phyloP scores from a whole-genome alignment of 2,329 filamentous ascomycete species.

The Fusarium nisikadoi region DNA sequence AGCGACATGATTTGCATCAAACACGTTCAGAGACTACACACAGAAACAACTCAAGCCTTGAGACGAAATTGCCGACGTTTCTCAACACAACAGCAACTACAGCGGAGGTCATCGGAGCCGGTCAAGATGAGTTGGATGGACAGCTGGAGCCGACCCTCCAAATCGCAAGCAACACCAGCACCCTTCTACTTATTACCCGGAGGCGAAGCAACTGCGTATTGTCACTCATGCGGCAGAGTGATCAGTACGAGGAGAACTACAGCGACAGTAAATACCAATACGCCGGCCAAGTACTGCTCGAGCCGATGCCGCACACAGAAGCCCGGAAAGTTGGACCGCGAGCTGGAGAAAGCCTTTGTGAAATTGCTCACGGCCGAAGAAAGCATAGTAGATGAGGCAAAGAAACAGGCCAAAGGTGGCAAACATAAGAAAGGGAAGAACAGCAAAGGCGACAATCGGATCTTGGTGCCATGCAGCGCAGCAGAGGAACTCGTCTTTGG shows the following conservation, averaged over 20 bases:
- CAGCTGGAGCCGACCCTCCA: constrained; percentile 54
- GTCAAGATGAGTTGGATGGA: constrained; percentile 55
- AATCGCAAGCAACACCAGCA: constrained; percentile 57
- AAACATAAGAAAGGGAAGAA: constrained; percentile 54
- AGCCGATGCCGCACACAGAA: constrained; percentile 63
- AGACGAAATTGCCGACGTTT: not conserved
- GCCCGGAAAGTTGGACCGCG: constrained; percentile 59
- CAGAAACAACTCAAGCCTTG: accelerated
- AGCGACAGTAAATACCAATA: constrained; percentile 38
- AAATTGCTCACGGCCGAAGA: constrained; percentile 43
- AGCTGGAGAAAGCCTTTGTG: constrained; percentile 63
- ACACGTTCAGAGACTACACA: accelerated
- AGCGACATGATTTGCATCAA: not conserved
- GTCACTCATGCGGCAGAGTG: constrained; percentile 66
- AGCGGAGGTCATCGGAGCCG: not conserved
- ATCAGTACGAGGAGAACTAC: constrained; percentile 55
- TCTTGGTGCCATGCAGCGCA: constrained; percentile 19
- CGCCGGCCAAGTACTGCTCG: constrained; percentile 65
- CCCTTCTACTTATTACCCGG: constrained; percentile 63
- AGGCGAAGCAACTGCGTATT: constrained; percentile 63
- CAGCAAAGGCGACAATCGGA: constrained; percentile 46
- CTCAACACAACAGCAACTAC: not conserved
- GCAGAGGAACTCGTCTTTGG: constrained; percentile 33
- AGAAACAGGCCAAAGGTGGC: constrained; percentile 48
- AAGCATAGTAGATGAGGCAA: not conserved